Conservation (phyloP, 495 filamentous ascomycete genomes). For the Aeminium ludgeri region DNA sequence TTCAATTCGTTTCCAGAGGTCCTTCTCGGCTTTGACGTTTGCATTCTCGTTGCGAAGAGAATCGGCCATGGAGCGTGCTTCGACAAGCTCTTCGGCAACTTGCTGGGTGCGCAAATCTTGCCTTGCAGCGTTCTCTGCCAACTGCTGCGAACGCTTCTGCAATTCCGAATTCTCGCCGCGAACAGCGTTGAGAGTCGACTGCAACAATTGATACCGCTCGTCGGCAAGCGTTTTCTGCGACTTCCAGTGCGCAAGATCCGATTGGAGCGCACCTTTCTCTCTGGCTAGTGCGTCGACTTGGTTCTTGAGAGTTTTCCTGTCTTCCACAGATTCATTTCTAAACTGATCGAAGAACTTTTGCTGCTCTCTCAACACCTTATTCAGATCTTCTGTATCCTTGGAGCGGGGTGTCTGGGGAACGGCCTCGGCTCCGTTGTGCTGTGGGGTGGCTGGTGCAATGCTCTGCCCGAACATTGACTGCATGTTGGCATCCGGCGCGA, state of each 20-base stretch:
- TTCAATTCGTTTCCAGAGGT: conserved; percentile 80
- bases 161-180: conserved; percentile 72
- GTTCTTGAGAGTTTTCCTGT: conserved; percentile 64
- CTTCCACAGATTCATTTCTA: conserved; percentile 63
- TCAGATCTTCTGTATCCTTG: conserved; percentile 42
- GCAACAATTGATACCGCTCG: conserved; percentile 79
- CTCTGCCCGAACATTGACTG: conserved; percentile 42
- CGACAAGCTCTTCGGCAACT: conserved; percentile 81
- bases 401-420: conserved; percentile 18
- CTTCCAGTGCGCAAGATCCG: conserved; percentile 55
- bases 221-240: conserved; percentile 66
- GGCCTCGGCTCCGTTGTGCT: conserved; percentile 13
- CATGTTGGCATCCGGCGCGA: conserved; percentile 43
- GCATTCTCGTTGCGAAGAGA: conserved; percentile 79
- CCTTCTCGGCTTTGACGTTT: conserved; percentile 85
- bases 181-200: conserved; percentile 65
- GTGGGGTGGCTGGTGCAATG: conserved; percentile 29
- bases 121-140: conserved; percentile 69
- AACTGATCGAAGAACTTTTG: conserved; percentile 83
- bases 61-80: conserved; percentile 62
- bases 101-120: conserved; percentile 82
- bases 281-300: conserved; percentile 67
- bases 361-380: conserved; percentile 59
- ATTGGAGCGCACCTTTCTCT: conserved; percentile 66
- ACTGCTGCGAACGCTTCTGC: conserved; percentile 54